Conservation (phyloP, 495 filamentous ascomycete genomes). For the Neurospora pannonica region DNA sequence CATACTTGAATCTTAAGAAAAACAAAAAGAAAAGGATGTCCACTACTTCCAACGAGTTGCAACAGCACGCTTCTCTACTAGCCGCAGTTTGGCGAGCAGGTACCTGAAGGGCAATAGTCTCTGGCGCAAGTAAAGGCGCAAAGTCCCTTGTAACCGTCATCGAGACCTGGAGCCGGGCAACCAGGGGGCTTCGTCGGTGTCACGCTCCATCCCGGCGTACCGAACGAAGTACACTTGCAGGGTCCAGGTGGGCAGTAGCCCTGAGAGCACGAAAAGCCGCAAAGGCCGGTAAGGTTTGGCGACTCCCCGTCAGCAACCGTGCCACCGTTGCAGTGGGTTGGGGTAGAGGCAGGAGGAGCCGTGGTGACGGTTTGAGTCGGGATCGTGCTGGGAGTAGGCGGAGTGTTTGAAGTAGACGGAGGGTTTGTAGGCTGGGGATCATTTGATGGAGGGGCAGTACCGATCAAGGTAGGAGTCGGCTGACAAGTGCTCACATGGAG, state of each 20-base stretch:
- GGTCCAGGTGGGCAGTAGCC: conserved; percentile 32
- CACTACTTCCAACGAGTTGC: background rate
- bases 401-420: conserved; percentile 7
- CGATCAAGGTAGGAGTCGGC: conserved; percentile 24
- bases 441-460: background rate
- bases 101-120: conserved; percentile 33
- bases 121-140: conserved; percentile 34
- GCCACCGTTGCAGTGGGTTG: conserved; percentile 24
- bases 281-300: conserved; percentile 34
- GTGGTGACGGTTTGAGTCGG: background rate
- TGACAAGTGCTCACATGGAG: conserved; percentile 38
- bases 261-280: conserved; percentile 30
- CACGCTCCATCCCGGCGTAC: conserved; percentile 16
- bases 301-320: conserved; percentile 18
- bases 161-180: conserved; percentile 19
- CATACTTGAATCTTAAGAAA: background rate
- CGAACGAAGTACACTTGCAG: conserved; percentile 30
- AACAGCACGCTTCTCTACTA: background rate
- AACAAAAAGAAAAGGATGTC: background rate
- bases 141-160: conserved; percentile 30
- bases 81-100: conserved; percentile 19
- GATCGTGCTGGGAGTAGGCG: conserved; percentile 6
- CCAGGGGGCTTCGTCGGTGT: conserved; percentile 20
- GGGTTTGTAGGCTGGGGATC: background rate
- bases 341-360: background rate